Evolutionary conservation across 805 yeast genomes (phyloP).

Genomic region (Cyberlindnera amylophila): DNA sequence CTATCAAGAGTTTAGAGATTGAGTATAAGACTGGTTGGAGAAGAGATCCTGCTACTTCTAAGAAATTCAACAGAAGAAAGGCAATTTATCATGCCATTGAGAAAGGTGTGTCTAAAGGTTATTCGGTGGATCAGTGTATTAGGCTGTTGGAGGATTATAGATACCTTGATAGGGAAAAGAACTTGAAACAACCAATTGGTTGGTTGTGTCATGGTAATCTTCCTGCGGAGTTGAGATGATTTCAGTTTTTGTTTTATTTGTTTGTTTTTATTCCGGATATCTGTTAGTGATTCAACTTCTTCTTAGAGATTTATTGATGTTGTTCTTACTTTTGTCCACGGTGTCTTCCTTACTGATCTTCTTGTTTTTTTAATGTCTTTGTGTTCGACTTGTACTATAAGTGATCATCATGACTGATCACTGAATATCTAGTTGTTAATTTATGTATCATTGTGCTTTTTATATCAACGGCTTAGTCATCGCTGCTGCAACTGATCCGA

Average conservation of each 20-base stretch:
- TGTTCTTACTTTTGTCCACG: too few species aligned
- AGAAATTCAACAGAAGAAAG: constrained; percentile 50
- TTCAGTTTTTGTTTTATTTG: not conserved
- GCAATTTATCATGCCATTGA: constrained; percentile 54
- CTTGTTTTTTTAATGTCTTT: too few species aligned
- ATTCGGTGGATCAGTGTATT: constrained; percentile 38
- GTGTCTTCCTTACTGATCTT: too few species aligned
- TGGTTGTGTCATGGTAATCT: constrained; percentile 41
- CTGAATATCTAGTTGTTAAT: too few species aligned
- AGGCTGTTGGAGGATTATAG: constrained; percentile 45
- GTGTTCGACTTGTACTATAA: too few species aligned
- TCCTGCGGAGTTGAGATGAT: constrained; percentile 27
- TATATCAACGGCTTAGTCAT: too few species aligned
- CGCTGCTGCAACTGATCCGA: too few species aligned
- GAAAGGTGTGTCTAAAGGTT: constrained; percentile 43
- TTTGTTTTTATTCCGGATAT: too few species aligned
- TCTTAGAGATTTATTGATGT: too few species aligned
- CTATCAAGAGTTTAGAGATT: constrained; percentile 44
- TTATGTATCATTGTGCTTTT: too few species aligned
- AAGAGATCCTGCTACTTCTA: constrained; percentile 48
- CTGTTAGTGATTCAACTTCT: too few species aligned
- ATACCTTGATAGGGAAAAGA: constrained; percentile 38
- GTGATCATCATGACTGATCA: too few species aligned
- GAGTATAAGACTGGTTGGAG: constrained; percentile 55
- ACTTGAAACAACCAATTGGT: constrained; percentile 40